A percentile compares a stretch with the other conserved stretches of the same genome.
Conservation (phyloP, 129 eudicot species). For the Escallonia herrerae region DNA sequence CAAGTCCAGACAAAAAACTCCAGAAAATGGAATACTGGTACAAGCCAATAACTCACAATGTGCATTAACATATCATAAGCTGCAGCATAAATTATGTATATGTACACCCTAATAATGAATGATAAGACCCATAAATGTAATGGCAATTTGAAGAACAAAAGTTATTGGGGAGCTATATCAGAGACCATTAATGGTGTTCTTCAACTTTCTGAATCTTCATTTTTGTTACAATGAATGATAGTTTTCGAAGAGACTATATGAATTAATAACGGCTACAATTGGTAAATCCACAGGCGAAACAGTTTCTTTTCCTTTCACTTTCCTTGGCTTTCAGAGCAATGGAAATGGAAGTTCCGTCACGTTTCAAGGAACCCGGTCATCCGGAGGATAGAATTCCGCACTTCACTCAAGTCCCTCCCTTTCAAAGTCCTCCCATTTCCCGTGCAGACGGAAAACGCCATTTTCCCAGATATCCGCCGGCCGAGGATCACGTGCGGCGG, state of each 20-base stretch:
- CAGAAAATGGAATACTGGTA: not conserved
- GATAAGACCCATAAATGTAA: no score
- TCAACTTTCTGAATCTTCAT: not conserved
- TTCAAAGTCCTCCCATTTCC: slow-evolving; percentile 63
- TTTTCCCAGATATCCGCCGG: slow-evolving; percentile 44
- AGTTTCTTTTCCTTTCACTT: not conserved
- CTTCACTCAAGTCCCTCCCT: slow-evolving; percentile 63
- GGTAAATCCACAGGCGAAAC: not conserved
- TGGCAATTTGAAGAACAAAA: no score
- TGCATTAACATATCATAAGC: not conserved
- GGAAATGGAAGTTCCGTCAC: slow-evolving; percentile 6
- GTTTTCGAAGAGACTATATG: not conserved
- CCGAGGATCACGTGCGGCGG: slow-evolving; percentile 70
- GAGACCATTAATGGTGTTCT: not conserved
- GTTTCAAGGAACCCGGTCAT: slow-evolving; percentile 81
- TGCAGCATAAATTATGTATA: not conserved
- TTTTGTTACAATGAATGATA: slow-evolving; percentile 1
- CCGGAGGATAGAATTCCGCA: slow-evolving; percentile 67
- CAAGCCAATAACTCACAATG: not conserved
- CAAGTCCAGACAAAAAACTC: not conserved
- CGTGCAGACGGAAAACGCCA: slow-evolving; percentile 61
- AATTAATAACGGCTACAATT: not conserved
- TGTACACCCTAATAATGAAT: not conserved
- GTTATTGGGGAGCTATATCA: not conserved
- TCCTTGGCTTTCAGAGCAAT: not conserved